A percentile compares a stretch with the other conserved stretches of the same genome.
phyloP scores from a whole-genome alignment of 2,329 filamentous ascomycete genomes.

The Hawksworthiomyces lignivorus region DNA sequence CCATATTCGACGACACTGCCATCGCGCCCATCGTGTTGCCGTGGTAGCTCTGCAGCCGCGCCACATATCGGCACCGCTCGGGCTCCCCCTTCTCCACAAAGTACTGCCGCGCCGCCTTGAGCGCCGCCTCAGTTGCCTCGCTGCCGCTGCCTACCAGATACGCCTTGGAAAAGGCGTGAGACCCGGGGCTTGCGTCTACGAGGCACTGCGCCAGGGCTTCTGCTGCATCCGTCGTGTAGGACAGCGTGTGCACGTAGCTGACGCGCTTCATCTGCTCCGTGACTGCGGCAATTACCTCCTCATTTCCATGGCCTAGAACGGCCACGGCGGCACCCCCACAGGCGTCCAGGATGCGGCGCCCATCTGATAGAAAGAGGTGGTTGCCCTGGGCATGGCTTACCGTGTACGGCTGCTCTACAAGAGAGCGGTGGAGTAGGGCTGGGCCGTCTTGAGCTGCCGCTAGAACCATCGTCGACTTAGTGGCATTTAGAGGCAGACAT shows the following conservation, averaged over 20 bases:
- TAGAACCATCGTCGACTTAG: too few relatives aligned
- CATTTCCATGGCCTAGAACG: slow-evolving; percentile 60
- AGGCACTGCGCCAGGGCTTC: slow-evolving; percentile 39
- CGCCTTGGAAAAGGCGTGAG: slow-evolving; percentile 27
- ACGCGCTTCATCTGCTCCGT: slow-evolving; percentile 35
- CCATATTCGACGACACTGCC: slow-evolving; percentile 50
- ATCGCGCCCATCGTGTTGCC: slow-evolving; percentile 60
- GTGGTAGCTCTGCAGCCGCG: slow-evolving; percentile 60
- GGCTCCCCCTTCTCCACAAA: slow-evolving; percentile 49
- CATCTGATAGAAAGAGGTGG: slow-evolving; percentile 21
- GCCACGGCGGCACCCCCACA: slow-evolving; percentile 67
- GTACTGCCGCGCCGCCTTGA: slow-evolving; percentile 62
- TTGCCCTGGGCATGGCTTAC: slow-evolving; percentile 1
- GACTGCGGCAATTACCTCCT: slow-evolving; percentile 53
- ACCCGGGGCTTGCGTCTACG: slow-evolving; percentile 19
- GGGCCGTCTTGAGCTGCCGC: too few relatives aligned
- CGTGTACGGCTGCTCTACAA: slow-evolving; percentile 1
- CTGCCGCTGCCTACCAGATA: slow-evolving; percentile 41
- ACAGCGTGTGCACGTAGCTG: slow-evolving; percentile 28
- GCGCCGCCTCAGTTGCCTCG: slow-evolving; percentile 60
- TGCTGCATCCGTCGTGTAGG: slow-evolving; percentile 46
- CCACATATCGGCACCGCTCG: slow-evolving; percentile 53
- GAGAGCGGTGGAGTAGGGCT: slow-evolving; percentile 10
- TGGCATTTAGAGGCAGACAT: too few relatives aligned
- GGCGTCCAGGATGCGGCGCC: slow-evolving; percentile 59